A percentile compares a stretch with the other conserved stretches of the same genome.
Evolutionary conservation across 805 yeast genomes (phyloP).

Genomic region (Lipomyces lipofer): DNA sequence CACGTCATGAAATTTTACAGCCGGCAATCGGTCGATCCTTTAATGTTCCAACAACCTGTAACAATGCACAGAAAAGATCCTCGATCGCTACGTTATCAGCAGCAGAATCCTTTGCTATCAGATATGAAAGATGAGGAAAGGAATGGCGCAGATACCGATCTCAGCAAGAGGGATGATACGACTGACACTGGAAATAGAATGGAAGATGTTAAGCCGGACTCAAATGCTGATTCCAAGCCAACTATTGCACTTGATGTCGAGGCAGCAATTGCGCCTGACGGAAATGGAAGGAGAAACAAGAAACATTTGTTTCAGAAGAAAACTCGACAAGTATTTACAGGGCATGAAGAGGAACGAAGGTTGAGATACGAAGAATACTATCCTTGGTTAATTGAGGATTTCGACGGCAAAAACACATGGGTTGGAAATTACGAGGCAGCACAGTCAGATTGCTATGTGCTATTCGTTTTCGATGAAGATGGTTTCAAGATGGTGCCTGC

Average conservation of each 20-base stretch:
- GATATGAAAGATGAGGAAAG: conserved; percentile 21
- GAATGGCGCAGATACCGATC: conserved; percentile 25
- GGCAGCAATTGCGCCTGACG: conserved; percentile 21
- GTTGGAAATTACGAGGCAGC: conserved; percentile 95
- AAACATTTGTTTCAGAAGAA: conserved; percentile 64
- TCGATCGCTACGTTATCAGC: conserved; percentile 80
- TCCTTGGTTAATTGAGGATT: conserved; percentile 98
- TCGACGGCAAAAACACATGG: conserved; percentile 90
- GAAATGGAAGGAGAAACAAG: conserved; percentile 24
- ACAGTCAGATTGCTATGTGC: conserved; percentile 79
- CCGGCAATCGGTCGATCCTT: conserved; percentile 69
- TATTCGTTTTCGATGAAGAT: conserved; percentile 79
- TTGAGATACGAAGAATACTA: conserved; percentile 92
- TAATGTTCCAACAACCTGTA: conserved; percentile 73
- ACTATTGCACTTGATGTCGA: conserved; percentile 29
- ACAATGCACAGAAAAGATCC: conserved; percentile 93
- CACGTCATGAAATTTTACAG: conserved; percentile 83
- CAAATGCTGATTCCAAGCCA: conserved; percentile 36
- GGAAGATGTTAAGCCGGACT: conserved; percentile 27
- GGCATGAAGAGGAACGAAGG: conserved; percentile 79
- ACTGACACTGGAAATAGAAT: conserved; percentile 21
- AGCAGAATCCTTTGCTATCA: conserved; percentile 36
- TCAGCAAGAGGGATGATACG: too few relatives aligned
- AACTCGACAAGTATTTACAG: conserved; percentile 77
- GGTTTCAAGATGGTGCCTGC: conserved; percentile 95